These are phyloP conservation scores for Cucurbita pepo DNA, from an alignment of 306 rosid genomes.

Conservation along the genomic window DNA sequence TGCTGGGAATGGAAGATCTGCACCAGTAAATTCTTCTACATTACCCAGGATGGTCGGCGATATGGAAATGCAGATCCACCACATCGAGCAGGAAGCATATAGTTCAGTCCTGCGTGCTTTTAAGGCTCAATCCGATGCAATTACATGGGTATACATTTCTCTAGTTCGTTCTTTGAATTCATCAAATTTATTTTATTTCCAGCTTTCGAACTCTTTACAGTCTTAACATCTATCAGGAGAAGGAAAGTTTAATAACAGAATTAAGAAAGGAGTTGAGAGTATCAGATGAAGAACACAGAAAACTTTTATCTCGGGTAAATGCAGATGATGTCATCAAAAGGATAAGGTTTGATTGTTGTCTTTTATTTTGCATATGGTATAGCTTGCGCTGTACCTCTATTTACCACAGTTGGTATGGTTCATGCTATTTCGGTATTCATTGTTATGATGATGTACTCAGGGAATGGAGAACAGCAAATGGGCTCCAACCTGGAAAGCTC, in stretches of 20 bases:
- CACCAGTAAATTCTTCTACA: slow-evolving; percentile 29
- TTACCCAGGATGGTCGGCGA: slow-evolving; percentile 33
- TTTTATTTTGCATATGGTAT: neutral
- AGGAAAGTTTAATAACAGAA: slow-evolving; percentile 93
- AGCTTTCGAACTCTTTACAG: slow-evolving; percentile 4
- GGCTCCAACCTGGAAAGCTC: slow-evolving; percentile 57
- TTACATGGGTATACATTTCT: slow-evolving; percentile 60
- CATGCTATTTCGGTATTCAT: neutral
- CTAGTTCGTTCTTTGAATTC: slow-evolving; percentile 2
- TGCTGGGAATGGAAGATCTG: slow-evolving; percentile 31
- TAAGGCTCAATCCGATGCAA: slow-evolving; percentile 91
- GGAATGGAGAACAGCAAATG: slow-evolving; percentile 80
- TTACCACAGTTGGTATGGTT: neutral
- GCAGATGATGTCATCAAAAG: slow-evolving; percentile 65
- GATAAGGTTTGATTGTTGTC: slow-evolving; percentile 35
- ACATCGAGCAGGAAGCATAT: slow-evolving; percentile 89
- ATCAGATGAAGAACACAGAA: slow-evolving; percentile 93
- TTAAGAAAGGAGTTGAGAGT: slow-evolving; percentile 96
- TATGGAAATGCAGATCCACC: slow-evolving; percentile 92
- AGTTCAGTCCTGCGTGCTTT: slow-evolving; percentile 89
- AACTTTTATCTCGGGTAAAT: slow-evolving; percentile 70
- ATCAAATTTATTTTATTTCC: neutral
- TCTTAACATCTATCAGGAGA: slow-evolving; percentile 45
- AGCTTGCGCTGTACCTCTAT: neutral
- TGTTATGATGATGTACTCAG: slow-evolving; percentile 26